Base-by-base conservation (phyloP, 2,329 filamentous ascomycete species). In the Elsinoe perseae region DNA sequence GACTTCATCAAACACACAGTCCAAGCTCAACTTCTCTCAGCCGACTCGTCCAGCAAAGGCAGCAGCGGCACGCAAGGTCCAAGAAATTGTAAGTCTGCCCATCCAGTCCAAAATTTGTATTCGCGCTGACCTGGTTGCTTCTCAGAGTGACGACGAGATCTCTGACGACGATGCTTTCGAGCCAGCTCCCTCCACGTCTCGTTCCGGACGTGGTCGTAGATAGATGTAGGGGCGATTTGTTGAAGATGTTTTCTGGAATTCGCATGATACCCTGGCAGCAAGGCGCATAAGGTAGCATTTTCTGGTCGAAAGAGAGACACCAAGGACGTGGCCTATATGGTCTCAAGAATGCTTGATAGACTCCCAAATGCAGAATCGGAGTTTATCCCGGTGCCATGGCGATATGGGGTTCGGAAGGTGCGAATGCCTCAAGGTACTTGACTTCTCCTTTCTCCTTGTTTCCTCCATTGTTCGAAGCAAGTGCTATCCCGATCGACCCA, bases 1-100 rank as follows among this genome's bases (percentile, higher is more conserved):
- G 54, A 58, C 64, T 9, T 53, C 65, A 28, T 52, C 61, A 1
- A 61, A 59, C 38, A 72, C 66, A 46, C 73, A 75, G 61, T 67
- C 71, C 0, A 74, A 68, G 9, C 61, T 75, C 46, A 70, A 68
- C 57, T 75, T 75, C 58, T 72, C 71, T 5, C 71, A 74, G 52
- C 43, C 69, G 58, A 64, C 67, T 32, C 70, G 65, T 54, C 67
- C 69, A 60, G 59, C 64, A 14, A 63, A 62, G 30, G 63, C 63
- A 9, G 10, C 56, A 27, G 60, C 64, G 40, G 61, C 66, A 6
- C 69, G 65, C 55, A 69, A 68, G 59, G 62, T 65, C 28, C 67
- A 71, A 53, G 73, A 75, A 61, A 71, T 72, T 18, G 71, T 72
- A 65, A 64, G 69, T 65, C 20, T n/a, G 23, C 14, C 18, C 34